A percentile compares a stretch with the other conserved stretches of the same genome.
Conservation (phyloP, 2,329 filamentous ascomycete genomes). For the Dissoconium aciculare region DNA sequence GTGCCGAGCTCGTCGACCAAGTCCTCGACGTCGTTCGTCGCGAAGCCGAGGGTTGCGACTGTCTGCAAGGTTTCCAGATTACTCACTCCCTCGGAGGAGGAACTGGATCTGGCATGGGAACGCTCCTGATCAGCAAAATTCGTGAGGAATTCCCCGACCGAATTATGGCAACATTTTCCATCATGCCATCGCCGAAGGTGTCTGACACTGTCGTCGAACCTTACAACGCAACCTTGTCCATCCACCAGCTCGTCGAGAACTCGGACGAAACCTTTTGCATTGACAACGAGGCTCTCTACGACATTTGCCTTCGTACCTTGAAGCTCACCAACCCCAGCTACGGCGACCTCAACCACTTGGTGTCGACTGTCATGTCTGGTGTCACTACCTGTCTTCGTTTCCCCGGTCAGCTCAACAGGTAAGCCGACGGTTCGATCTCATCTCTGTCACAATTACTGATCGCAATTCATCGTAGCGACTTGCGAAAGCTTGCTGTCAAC, state of each 20-base stretch:
- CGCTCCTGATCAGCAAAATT: constrained; percentile 98
- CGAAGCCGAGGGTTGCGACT: constrained; percentile 96
- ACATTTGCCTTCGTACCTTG: constrained; percentile 98
- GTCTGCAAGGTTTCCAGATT: constrained; percentile 99
- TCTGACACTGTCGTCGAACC: constrained; percentile 98
- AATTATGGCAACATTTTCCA: constrained; percentile 99
- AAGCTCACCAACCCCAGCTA: constrained; percentile 98
- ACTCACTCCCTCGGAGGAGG: constrained; percentile 99
- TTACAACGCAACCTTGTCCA: constrained; percentile 95
- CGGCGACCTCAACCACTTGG: constrained; percentile 96
- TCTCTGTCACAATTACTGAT: too few species aligned
- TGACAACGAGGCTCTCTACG: constrained; percentile 98
- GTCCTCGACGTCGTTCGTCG: constrained; percentile 95
- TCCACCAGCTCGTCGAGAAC: constrained; percentile 98
- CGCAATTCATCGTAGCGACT: too few species aligned
- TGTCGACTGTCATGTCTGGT: constrained; percentile 98
- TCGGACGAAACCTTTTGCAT: constrained; percentile 99
- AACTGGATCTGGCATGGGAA: constrained; percentile 99
- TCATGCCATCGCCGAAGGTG: constrained; percentile 95
- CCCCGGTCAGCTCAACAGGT: constrained; percentile 98
- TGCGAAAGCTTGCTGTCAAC: constrained; percentile 98
- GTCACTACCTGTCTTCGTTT: constrained; percentile 96
- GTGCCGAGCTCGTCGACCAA: constrained; percentile 93
- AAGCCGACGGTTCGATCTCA: too few species aligned
- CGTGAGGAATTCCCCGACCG: constrained; percentile 98